Base-by-base conservation (phyloP, 805 yeast genomes). In the Blastobotrys peoriensis region DNA sequence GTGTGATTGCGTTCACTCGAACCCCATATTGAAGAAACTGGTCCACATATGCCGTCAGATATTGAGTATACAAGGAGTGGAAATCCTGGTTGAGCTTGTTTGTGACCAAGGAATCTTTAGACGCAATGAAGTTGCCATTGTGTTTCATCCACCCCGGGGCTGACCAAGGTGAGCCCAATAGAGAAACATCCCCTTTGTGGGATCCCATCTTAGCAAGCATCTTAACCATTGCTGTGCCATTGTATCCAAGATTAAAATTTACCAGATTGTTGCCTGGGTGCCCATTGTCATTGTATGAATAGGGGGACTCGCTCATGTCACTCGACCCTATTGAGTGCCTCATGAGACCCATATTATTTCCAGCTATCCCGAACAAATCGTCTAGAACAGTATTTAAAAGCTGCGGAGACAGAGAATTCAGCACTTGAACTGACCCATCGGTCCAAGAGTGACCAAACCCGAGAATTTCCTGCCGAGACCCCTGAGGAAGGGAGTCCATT, bases 131-230 rank as follows among this genome's bases (percentile, higher is more conserved):
- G 8, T 23, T 18, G n/a, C 22, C 46, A 18, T 43, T 43, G 16
- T 43, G 13, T 23, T 43, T 43, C 46, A 43, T 43, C 33, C 20
- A 43, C 13, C 42, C 41, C 16, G 46, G 46, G 5, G 46, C 46
- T 13, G 44, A 38, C 46, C 46, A 43, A n/a, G 46, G 38, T 5
- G 38, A 8, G 5, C 38, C 38, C 5, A 36, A 15, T 20, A 36
- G 21, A 16, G 38, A n/a, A 18, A 36, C 16, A 17, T 36, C 38
- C 9, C 19, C 13, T 19, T 36, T 36, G 16, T 36, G 20, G 17
- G 17, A 20, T 5, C 6, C 20, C 21, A 36, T 19, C 38, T 36
- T 36, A 5, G 17, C 20, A 8, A 36, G 13, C 38, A 36, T 36
- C 6, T 17, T 15, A 4, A 10, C 38, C 38, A 36, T 36, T 17